Evolutionary conservation across 805 yeast species (phyloP).

Genomic region (Cyberlindnera sargentensis): DNA sequence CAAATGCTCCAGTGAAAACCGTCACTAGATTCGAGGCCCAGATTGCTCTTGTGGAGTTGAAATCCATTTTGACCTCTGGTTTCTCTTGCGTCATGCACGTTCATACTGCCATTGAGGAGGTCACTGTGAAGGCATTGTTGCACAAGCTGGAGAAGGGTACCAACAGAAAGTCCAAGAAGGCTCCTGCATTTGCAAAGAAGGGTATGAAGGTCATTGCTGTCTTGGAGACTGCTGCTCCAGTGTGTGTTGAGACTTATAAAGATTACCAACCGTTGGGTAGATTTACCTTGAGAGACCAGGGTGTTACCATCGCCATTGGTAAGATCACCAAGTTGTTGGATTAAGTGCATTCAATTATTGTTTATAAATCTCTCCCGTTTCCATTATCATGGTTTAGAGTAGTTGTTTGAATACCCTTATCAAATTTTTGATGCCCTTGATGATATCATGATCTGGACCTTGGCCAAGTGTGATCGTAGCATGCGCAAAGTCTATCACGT

Average conservation of each 20-base stretch:
- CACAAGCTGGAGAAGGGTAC: conserved; percentile 96
- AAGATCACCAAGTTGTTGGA: conserved; percentile 85
- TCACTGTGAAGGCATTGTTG: conserved; percentile 67
- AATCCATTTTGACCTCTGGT: conserved; percentile 90
- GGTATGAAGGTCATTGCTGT: conserved; percentile 98
- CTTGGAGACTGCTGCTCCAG: conserved; percentile 77
- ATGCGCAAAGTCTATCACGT: conserved; percentile 89
- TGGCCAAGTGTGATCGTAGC: conserved; percentile 53
- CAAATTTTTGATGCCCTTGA: conserved; percentile 64
- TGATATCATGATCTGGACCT: conserved; percentile 66
- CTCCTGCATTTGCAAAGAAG: conserved; percentile 97
- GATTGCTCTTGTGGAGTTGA: conserved; percentile 93
- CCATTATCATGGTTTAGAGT: neutral
- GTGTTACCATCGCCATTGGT: conserved; percentile 97
- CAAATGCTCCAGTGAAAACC: conserved; percentile 82
- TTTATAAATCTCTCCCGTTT: neutral
- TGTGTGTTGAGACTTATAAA: conserved; percentile 87
- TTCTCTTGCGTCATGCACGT: conserved; percentile 98
- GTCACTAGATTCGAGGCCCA: conserved; percentile 92
- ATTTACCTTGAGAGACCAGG: conserved; percentile 98
- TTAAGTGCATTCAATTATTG: conserved; percentile 8
- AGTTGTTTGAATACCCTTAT: conserved; percentile 21
- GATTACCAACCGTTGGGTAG: conserved; percentile 97
- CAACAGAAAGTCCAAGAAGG: conserved; percentile 90
- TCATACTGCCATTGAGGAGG: conserved; percentile 98